These are phyloP conservation scores for Calonectria ilicicola DNA, from an alignment of 2,329 filamentous ascomycete genomes.

Conservation along the genomic window DNA sequence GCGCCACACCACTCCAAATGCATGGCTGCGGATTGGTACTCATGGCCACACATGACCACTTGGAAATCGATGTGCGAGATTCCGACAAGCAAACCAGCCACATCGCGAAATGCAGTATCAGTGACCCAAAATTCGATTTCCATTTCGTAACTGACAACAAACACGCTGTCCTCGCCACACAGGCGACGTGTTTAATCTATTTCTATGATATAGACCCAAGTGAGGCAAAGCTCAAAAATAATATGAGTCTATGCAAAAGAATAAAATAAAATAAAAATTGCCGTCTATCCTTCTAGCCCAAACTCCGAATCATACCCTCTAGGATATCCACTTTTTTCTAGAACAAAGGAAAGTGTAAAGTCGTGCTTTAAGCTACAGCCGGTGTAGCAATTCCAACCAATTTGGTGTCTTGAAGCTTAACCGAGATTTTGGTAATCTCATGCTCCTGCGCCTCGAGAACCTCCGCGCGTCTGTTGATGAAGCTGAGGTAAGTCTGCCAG, in stretches of 20 bases:
- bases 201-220: neutral
- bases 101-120: no score
- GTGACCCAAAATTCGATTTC: neutral
- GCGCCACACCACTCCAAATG: neutral
- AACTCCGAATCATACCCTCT: neutral
- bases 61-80: neutral
- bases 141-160: neutral
- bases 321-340: conserved; percentile 10
- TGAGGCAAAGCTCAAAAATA: neutral
- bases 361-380: neutral
- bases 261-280: neutral
- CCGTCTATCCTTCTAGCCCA: neutral
- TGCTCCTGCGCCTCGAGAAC: conserved; percentile 32
- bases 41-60: neutral
- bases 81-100: neutral
- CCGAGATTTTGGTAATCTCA: conserved; percentile 1
- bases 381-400: conserved; percentile 1
- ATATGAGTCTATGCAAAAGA: neutral
- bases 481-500: conserved; percentile 93
- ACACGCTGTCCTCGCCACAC: neutral
- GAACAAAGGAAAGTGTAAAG: neutral
- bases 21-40: neutral
- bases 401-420: neutral
- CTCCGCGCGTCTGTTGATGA: conserved; percentile 81
- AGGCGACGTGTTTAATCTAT: neutral